phyloP scores from a whole-genome alignment of 345 rosid genomes.

The Syzygium oleosum region DNA sequence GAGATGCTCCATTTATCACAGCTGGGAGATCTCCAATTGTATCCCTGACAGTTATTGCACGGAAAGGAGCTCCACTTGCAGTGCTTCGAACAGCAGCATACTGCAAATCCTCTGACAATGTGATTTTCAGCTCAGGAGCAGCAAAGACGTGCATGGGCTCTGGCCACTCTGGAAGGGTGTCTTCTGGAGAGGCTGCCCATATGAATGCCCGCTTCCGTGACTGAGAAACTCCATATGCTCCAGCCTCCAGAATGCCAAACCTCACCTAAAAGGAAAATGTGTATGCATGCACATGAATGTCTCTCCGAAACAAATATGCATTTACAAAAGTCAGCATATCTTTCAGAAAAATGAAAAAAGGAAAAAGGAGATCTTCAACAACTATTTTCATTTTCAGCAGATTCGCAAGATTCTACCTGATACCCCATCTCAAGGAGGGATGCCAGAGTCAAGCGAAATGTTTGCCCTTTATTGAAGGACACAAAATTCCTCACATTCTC shows the following conservation, averaged over 20 bases:
- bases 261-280: constrained; percentile 49
- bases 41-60: constrained; percentile 84
- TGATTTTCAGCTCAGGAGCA: constrained; percentile 50
- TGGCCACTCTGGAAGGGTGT: constrained; percentile 91
- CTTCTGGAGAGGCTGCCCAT: constrained; percentile 93
- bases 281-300: not conserved
- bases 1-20: constrained; percentile 63
- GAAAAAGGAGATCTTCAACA: not conserved
- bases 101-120: constrained; percentile 29
- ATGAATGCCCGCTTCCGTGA: constrained; percentile 85
- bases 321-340: not conserved
- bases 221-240: constrained; percentile 83
- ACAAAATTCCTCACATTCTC: constrained; percentile 89
- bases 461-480: constrained; percentile 75
- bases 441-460: constrained; percentile 72
- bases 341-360: not conserved
- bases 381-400: not conserved
- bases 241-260: constrained; percentile 92
- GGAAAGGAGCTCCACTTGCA: constrained; percentile 74
- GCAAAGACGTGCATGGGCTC: constrained; percentile 94
- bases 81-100: constrained; percentile 82
- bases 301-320: not conserved
- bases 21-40: constrained; percentile 85
- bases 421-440: constrained; percentile 53
- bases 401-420: constrained; percentile 22